Conservation (phyloP, 768 basidiomycete species). For the Cyathus striatus region DNA sequence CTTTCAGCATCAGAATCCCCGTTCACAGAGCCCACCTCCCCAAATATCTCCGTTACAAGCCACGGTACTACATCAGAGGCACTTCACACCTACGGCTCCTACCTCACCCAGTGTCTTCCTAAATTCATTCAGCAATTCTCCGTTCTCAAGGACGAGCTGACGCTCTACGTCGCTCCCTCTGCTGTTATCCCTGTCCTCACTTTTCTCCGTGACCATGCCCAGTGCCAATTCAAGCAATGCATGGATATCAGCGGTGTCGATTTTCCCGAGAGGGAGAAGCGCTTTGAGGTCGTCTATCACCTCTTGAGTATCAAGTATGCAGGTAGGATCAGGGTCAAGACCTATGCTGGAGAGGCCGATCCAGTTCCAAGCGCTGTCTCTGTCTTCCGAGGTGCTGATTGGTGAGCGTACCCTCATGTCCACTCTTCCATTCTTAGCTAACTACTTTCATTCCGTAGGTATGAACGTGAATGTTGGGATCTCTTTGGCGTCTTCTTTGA, state of each 20-base stretch:
- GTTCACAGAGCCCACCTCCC: conserved; percentile 85
- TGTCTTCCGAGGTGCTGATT: conserved; percentile 89
- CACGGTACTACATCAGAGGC: conserved; percentile 71
- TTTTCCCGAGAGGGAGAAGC: conserved; percentile 86
- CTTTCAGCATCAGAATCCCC: conserved; percentile 63
- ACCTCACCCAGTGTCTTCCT: conserved; percentile 88
- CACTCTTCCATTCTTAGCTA: conserved; percentile 1
- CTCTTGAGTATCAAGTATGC: conserved; percentile 75
- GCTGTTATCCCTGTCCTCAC: conserved; percentile 81
- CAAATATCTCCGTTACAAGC: conserved; percentile 73
- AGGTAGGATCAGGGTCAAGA: conserved; percentile 92
- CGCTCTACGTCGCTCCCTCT: conserved; percentile 80
- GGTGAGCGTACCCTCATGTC: conserved; percentile 44
- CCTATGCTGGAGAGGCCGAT: conserved; percentile 90
- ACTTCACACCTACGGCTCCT: conserved; percentile 90
- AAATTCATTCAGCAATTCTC: conserved; percentile 99
- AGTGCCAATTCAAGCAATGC: conserved; percentile 88
- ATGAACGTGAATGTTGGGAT: conserved; percentile 98
- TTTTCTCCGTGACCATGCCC: conserved; percentile 92
- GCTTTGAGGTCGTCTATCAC: conserved; percentile 98
- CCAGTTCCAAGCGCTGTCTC: conserved; percentile 79
- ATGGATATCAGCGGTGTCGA: conserved; percentile 97
- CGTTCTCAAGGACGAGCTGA: conserved; percentile 92
- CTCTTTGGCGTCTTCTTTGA: conserved; percentile 96
- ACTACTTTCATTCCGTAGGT: conserved; percentile 47